A percentile compares a stretch with the other conserved stretches of the same genome.
Conservation (phyloP, 345 rosid species). For the Passiflora organensis region DNA sequence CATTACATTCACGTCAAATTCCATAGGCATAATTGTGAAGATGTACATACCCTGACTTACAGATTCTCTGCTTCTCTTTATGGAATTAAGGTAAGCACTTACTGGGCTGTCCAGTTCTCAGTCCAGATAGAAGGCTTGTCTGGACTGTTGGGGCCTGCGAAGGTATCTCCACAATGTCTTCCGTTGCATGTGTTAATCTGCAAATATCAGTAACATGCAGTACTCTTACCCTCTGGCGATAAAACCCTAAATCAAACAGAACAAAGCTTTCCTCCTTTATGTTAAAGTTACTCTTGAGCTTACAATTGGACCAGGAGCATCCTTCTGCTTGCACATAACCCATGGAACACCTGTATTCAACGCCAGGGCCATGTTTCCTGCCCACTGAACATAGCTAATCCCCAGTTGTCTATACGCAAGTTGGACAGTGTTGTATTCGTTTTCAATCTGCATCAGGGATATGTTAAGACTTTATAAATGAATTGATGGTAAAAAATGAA, state of each 20-base stretch:
- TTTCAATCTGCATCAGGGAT: slow-evolving; percentile 59
- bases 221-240: too few species aligned
- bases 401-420: slow-evolving; percentile 61
- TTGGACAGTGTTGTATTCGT: slow-evolving; percentile 75
- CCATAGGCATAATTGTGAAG: too few species aligned
- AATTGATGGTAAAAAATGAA: background rate
- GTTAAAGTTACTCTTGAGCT: slow-evolving; percentile 4
- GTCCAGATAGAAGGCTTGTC: slow-evolving; percentile 88
- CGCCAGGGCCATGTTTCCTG: slow-evolving; percentile 50
- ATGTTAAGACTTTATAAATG: too few species aligned
- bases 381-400: slow-evolving; percentile 61
- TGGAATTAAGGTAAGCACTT: slow-evolving; percentile 14
- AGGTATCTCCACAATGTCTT: slow-evolving; percentile 95
- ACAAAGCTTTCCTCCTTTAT: background rate
- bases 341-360: slow-evolving; percentile 73
- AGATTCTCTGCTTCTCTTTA: too few species aligned
- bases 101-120: slow-evolving; percentile 98
- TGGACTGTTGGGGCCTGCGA: slow-evolving; percentile 73
- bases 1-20: background rate
- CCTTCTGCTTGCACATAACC: slow-evolving; percentile 88
- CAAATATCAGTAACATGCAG: background rate
- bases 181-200: slow-evolving; percentile 96
- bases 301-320: slow-evolving; percentile 84
- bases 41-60: too few species aligned
- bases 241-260: background rate